Percentiles rank a stretch among this genome's conserved stretches.
These are phyloP conservation scores for Potentilla sterilis DNA, from an alignment of 306 rosid species.

Conservation along the genomic window DNA sequence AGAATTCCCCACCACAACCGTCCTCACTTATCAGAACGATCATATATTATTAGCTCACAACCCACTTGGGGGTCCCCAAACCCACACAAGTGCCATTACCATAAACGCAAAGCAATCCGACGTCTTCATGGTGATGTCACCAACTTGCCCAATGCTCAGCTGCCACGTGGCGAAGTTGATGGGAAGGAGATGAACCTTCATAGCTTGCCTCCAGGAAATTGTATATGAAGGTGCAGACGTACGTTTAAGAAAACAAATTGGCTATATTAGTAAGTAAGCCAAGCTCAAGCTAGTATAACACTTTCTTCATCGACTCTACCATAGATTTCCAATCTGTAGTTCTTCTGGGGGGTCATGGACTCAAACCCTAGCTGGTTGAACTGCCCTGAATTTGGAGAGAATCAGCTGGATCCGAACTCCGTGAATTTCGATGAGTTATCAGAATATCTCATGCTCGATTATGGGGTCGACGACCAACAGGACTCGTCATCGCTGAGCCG, in stretches of 20 bases:
- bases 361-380: constrained; percentile 22
- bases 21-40: not conserved
- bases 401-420: constrained; percentile 14
- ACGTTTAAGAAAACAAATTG: not conserved
- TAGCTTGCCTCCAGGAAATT: constrained; percentile 36
- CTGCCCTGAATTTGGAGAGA: constrained; percentile 9
- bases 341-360: constrained; percentile 32
- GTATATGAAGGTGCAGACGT: constrained; percentile 35
- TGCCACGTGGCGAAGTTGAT: constrained; percentile 25
- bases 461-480: constrained; percentile 20
- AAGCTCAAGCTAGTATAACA: not conserved
- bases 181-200: constrained; percentile 36
- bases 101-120: not conserved
- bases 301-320: not conserved
- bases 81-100: not conserved
- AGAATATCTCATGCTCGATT: constrained; percentile 40
- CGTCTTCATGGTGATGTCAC: constrained; percentile 36
- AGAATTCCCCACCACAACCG: not conserved
- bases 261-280: constrained; percentile 1
- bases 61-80: not conserved
- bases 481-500: constrained; percentile 39
- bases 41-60: not conserved
- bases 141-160: not conserved
- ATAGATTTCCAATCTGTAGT: not conserved
- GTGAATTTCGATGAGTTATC: constrained; percentile 37